Evolutionary conservation across 2,329 filamentous ascomycete species (phyloP).

Genomic region (Dryadomyces quercivorus): DNA sequence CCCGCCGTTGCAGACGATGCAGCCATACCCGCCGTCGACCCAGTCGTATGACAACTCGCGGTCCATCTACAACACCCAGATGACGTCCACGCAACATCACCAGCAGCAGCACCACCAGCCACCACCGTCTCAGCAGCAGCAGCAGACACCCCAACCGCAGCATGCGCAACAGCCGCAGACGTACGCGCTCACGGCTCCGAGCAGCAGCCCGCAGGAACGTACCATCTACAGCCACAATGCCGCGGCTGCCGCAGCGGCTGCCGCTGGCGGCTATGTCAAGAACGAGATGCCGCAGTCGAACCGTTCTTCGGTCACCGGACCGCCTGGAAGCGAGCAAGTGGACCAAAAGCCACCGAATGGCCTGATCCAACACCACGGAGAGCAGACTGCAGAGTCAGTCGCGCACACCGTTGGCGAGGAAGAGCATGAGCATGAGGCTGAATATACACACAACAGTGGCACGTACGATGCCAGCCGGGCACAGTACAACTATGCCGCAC

Average conservation of each 20-base stretch:
- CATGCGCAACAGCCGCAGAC: constrained; percentile 53
- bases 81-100: constrained; percentile 56
- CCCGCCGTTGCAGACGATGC: constrained; percentile 63
- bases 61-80: constrained; percentile 63
- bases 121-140: constrained; percentile 25
- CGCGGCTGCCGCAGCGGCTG: constrained; percentile 3
- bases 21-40: constrained; percentile 56
- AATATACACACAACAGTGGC: constrained; percentile 77
- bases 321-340: constrained; percentile 43
- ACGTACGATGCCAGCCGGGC: constrained; percentile 61
- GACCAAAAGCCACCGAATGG: constrained; percentile 56
- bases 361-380: constrained; percentile 42
- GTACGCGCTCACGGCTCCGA: constrained; percentile 54
- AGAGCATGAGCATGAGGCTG: constrained; percentile 61
- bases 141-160: constrained; percentile 48
- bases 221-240: constrained; percentile 50
- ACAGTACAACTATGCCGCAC: constrained; percentile 57
- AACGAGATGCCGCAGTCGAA: constrained; percentile 69
- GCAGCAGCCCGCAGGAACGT: constrained; percentile 45
- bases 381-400: constrained; percentile 41
- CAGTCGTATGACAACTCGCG: constrained; percentile 67
- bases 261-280: constrained; percentile 54
- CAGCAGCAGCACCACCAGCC: constrained; percentile 42
- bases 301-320: constrained; percentile 43
- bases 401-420: constrained; percentile 46